phyloP scores from a whole-genome alignment of 2,329 filamentous ascomycete species.

The Gnomoniopsis smithogilvyi region DNA sequence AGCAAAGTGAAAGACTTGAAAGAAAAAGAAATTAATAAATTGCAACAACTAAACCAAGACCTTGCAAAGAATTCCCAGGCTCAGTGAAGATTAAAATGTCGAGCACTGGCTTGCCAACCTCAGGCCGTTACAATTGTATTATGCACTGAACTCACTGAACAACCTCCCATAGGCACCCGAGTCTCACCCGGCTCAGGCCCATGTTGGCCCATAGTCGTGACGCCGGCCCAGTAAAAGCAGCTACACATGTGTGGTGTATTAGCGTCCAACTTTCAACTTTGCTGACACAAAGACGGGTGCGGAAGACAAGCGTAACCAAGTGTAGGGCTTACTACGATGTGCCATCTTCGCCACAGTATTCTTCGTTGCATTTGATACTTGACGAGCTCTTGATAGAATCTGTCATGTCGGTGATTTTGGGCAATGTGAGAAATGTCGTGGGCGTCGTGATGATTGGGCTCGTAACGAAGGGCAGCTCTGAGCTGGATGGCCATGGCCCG shows the following conservation, averaged over 20 bases:
- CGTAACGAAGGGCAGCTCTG: background rate
- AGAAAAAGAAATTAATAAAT: too few species aligned
- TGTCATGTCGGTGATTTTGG: background rate
- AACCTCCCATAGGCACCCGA: background rate
- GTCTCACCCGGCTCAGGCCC: slow-evolving; percentile 36
- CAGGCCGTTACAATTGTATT: too few species aligned
- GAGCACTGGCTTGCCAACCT: too few species aligned
- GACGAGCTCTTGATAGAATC: background rate
- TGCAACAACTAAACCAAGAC: too few species aligned
- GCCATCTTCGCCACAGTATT: background rate
- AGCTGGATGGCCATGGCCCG: background rate
- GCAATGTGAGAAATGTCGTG: background rate
- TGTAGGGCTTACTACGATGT: slow-evolving; percentile 1
- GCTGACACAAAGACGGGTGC: background rate
- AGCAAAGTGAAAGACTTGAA: too few species aligned
- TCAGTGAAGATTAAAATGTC: too few species aligned
- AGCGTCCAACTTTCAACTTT: background rate
- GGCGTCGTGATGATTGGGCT: background rate
- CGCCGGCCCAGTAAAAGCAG: slow-evolving; percentile 37
- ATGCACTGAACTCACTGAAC: background rate
- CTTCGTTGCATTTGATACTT: background rate
- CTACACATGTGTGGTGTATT: background rate
- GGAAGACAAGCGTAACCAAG: background rate
- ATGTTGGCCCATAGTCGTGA: slow-evolving; percentile 32
- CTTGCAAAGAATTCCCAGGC: too few species aligned